These are phyloP conservation scores for Tetrahymena malaccensis DNA, from an alignment of 73 alveolate genomes.

Conservation along the genomic window DNA sequence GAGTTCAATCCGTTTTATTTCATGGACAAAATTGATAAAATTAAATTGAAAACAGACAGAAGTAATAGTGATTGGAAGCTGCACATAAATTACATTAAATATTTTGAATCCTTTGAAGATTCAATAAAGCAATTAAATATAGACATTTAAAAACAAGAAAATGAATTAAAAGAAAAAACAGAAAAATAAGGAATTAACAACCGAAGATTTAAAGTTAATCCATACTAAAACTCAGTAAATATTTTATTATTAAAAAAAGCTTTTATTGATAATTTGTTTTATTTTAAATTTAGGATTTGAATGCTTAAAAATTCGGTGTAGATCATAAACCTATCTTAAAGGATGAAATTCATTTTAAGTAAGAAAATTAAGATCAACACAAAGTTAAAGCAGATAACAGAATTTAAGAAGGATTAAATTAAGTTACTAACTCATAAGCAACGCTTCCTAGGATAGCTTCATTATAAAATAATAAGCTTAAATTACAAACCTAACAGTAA, in stretches of 20 bases:
- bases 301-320: slow-evolving; percentile 8
- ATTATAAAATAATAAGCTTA: neutral
- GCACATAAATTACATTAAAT: slow-evolving; percentile 17
- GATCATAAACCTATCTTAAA: slow-evolving; percentile 21
- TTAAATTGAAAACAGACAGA: neutral
- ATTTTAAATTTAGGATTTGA: neutral
- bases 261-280: neutral
- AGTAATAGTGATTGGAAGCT: slow-evolving; percentile 38
- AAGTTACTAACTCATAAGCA: neutral
- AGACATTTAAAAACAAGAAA: slow-evolving; percentile 14
- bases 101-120: slow-evolving; percentile 17
- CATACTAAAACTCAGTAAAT: neutral
- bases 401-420: neutral
- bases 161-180: slow-evolving; percentile 24
- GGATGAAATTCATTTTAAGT: neutral
- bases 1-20: slow-evolving; percentile 37
- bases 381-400: slow-evolving; percentile 8
- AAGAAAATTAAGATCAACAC: neutral
- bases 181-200: slow-evolving; percentile 37
- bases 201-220: slow-evolving; percentile 24
- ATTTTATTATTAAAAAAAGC: neutral
- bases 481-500: neutral
- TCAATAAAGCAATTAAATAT: slow-evolving; percentile 1
- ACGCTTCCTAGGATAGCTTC: neutral
- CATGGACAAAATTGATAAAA: slow-evolving; percentile 10